These are phyloP conservation scores for Kwoniella botswanensis DNA, from an alignment of 768 basidiomycete genomes.

Conservation along the genomic window DNA sequence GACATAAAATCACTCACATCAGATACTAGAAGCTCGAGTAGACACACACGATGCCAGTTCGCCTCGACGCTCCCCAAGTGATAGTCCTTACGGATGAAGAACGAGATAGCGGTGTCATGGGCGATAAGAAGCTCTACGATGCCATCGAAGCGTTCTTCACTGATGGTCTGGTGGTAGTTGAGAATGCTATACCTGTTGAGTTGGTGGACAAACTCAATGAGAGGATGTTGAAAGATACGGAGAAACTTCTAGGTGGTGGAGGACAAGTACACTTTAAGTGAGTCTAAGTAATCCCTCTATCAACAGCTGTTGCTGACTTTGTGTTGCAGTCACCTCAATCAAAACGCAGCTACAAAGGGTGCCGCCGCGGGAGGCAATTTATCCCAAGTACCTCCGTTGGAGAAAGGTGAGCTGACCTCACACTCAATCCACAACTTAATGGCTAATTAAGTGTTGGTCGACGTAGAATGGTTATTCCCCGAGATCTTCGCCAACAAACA, in stretches of 20 bases:
- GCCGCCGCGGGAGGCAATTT: slow-evolving; percentile 12
- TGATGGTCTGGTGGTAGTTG: slow-evolving; percentile 18
- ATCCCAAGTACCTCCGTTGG: slow-evolving; percentile 20
- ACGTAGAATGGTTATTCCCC: slow-evolving; percentile 21
- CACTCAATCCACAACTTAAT: no score
- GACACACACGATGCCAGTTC: slow-evolving; percentile 4
- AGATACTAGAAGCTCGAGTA: no score
- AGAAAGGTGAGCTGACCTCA: slow-evolving; percentile 4
- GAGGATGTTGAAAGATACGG: slow-evolving; percentile 22
- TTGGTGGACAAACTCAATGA: slow-evolving; percentile 18
- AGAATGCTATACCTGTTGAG: slow-evolving; percentile 21
- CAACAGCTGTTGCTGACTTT: no score
- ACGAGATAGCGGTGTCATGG: slow-evolving; percentile 3
- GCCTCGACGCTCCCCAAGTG: slow-evolving; percentile 10
- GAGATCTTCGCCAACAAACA: slow-evolving; percentile 27
- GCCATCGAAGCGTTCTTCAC: slow-evolving; percentile 17
- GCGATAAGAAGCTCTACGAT: slow-evolving; percentile 17
- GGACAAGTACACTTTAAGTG: slow-evolving; percentile 22
- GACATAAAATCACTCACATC: no score
- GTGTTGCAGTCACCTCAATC: background rate
- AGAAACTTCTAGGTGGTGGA: slow-evolving; percentile 5
- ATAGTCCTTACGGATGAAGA: slow-evolving; percentile 18
- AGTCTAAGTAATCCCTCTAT: background rate
- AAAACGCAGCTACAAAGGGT: no score
- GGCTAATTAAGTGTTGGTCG: no score